phyloP scores from a whole-genome alignment of 177 flowering plant species.

The Vitis hybrid region DNA sequence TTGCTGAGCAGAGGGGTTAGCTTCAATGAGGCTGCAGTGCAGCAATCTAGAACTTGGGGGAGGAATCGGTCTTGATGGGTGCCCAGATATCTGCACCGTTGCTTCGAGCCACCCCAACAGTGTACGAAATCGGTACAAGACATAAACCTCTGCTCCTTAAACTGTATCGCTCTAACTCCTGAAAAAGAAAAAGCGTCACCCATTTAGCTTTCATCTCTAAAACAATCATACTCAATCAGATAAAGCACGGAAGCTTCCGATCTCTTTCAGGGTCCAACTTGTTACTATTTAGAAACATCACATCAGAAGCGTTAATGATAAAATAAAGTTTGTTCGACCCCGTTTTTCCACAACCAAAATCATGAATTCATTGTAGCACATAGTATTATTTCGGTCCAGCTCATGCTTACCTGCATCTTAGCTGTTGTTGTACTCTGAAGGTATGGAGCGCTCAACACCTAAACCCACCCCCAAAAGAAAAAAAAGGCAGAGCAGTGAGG shows the following conservation, averaged over 20 bases:
- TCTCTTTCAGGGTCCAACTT: too few species aligned
- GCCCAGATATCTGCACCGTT: conserved; percentile 99
- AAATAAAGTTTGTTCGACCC: background rate
- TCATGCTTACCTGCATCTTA: conserved; percentile 49
- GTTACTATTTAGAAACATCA: too few species aligned
- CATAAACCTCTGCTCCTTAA: conserved; percentile 77
- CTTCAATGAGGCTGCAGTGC: conserved; percentile 14
- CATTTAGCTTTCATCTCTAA: too few species aligned
- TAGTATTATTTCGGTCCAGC: background rate
- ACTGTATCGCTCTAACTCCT: conserved; percentile 50
- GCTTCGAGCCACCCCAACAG: conserved; percentile 61
- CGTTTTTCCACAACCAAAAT: background rate
- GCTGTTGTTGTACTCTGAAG: conserved; percentile 37
- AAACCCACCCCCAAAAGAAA: conserved; percentile 11
- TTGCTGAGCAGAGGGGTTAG: background rate
- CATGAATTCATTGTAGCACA: background rate
- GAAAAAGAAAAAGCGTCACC: background rate
- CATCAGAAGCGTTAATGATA: too few species aligned
- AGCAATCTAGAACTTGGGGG: conserved; percentile 35
- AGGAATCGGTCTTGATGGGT: conserved; percentile 54
- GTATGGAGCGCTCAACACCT: conserved; percentile 91
- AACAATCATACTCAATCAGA: too few species aligned
- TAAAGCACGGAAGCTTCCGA: too few species aligned
- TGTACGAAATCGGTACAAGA: conserved; percentile 69
- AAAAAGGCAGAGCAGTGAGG: background rate